These are phyloP conservation scores for Penicillium hesseltinei DNA, from an alignment of 2,329 filamentous ascomycete genomes.

Conservation along the genomic window DNA sequence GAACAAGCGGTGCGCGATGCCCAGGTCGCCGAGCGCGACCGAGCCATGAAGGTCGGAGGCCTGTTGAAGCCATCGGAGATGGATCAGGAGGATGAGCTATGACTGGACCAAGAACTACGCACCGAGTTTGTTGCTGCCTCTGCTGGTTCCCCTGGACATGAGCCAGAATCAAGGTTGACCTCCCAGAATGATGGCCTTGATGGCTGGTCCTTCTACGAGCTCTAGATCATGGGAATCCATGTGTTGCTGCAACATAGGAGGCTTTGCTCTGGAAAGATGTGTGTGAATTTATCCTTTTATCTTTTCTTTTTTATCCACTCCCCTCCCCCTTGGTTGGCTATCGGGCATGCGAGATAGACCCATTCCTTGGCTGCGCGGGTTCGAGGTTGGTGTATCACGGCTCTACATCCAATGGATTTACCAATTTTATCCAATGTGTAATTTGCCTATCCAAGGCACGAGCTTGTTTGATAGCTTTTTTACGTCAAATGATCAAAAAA, in stretches of 20 bases:
- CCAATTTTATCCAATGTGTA: background rate
- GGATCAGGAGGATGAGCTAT: conserved; percentile 76
- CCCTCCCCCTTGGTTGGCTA: background rate
- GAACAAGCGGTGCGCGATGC: conserved; percentile 86
- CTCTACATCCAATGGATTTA: conserved; percentile 2
- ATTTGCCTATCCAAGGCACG: background rate
- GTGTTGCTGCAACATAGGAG: background rate
- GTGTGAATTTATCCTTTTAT: conserved; percentile 16
- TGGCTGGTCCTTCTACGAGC: conserved; percentile 66
- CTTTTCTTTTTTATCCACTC: conserved; percentile 11
- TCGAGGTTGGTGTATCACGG: conserved; percentile 3
- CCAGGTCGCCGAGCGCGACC: conserved; percentile 83
- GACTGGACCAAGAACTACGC: conserved; percentile 71
- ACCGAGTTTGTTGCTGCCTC: conserved; percentile 52
- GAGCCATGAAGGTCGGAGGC: conserved; percentile 91
- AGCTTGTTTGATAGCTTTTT: conserved; percentile 6
- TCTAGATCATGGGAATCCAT: conserved; percentile 38
- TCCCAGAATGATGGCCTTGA: conserved; percentile 47
- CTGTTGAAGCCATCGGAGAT: conserved; percentile 96
- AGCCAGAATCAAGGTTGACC: conserved; percentile 21
- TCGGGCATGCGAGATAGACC: conserved; percentile 6
- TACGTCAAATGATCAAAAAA: conserved; percentile 5
- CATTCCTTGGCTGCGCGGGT: conserved; percentile 1
- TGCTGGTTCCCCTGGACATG: conserved; percentile 24
- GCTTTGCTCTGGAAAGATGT: conserved; percentile 1